Base-by-base conservation (phyloP, 2,329 filamentous ascomycete genomes). In the Chaetothyriales sp. region DNA sequence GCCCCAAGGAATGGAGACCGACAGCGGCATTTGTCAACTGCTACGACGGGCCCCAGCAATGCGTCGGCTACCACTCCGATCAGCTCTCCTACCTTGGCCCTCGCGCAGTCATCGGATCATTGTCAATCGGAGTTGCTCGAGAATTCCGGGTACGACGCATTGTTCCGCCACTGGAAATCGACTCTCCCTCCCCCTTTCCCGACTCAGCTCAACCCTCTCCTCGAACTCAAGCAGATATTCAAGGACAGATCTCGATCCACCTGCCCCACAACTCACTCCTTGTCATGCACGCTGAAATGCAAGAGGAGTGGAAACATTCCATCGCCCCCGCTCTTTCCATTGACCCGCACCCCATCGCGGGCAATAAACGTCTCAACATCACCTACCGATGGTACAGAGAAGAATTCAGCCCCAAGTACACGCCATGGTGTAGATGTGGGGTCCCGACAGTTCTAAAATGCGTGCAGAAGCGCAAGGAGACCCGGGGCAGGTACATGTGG, bases 281-380 rank as follows among this genome's bases (percentile, higher is more conserved):
- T 0, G 75, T 97, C 8, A 97, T 98, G 92, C 89, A 97, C 63
- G 89, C 90, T 0, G 88, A 94, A 64, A 97, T 95, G 87, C 90
- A 97, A 64, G 90, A 97, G 64, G 83, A 86, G 64, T 97, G 89
- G 89, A 97, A 95, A 66, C 92, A 98, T 66, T 78, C 80, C 58
- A 85, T 98, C 44, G 75, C 81, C 0, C 85, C 89, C 0, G 82
- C 85, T 0, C 74, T 76, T 47, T 80, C 82, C 3, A 85, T 97
- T 53, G 84, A 89, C 55, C 87, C 88, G 1, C 92, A 98, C 65
- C 87, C 89, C 0, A 65, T 95, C 1, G 78, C 89, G 0, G 84
- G 83, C 0, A 89, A 82, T 60, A 82, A 80, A 57, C 77, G 92
- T 43, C 89, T 98, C 61, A 97, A 97, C 64, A 78, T 98, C 64